Conservation (phyloP, 805 yeast genomes). For the Yarrowia osloensis region DNA sequence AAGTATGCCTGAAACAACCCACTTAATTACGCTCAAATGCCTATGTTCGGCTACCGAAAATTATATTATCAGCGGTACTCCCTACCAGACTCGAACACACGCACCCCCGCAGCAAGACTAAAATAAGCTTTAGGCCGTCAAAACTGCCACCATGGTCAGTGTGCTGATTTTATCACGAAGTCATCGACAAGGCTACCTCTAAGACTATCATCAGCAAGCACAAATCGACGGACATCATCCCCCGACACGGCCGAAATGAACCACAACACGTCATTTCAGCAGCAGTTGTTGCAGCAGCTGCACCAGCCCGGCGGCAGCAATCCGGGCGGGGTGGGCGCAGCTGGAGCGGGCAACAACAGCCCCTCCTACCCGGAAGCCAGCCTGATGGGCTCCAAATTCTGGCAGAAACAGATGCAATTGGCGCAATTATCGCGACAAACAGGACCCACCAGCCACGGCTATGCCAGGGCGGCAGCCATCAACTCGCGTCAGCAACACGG, state of each 20-base stretch:
- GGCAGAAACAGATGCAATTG: slow-evolving; percentile 81
- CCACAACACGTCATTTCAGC: slow-evolving; percentile 31
- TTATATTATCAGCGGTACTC: background rate
- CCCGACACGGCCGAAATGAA: slow-evolving; percentile 22
- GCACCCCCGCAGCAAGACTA: background rate
- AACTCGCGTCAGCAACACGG: slow-evolving; percentile 44
- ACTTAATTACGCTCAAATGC: too few relatives aligned
- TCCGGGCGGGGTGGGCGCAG: background rate
- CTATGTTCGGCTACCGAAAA: background rate
- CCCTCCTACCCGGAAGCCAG: slow-evolving; percentile 15
- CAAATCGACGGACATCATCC: background rate
- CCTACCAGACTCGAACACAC: slow-evolving; percentile 10
- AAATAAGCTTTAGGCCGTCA: slow-evolving; percentile 1
- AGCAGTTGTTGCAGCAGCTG: slow-evolving; percentile 31
- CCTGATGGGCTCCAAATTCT: slow-evolving; percentile 41
- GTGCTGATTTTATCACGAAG: slow-evolving; percentile 25
- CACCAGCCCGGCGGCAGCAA: slow-evolving; percentile 29
- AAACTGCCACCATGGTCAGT: slow-evolving; percentile 28
- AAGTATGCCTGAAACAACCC: too few relatives aligned
- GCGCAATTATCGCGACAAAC: slow-evolving; percentile 70
- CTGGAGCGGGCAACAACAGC: slow-evolving; percentile 30
- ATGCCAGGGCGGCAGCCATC: slow-evolving; percentile 81
- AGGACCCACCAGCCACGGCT: slow-evolving; percentile 65
- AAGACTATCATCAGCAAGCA: slow-evolving; percentile 5
- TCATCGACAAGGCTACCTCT: slow-evolving; percentile 3